Base-by-base conservation (phyloP, 1,139 yeast genomes). In the Insectozyma bohioensis region DNA sequence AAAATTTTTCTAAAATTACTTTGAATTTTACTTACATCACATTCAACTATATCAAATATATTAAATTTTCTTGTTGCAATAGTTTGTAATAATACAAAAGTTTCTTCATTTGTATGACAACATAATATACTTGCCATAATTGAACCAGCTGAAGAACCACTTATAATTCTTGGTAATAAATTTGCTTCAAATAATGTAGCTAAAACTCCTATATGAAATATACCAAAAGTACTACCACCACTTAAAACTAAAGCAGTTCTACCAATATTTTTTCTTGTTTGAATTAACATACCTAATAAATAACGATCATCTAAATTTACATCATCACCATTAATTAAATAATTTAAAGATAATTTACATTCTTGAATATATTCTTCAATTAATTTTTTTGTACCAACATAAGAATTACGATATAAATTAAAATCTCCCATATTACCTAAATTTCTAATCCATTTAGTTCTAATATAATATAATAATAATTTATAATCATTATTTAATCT, bases 111-210 rank as follows among this genome's bases (percentile, higher is more conserved):
- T 10, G 81, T 76, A 51, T 85, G 87, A 12, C 85, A 82, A 50
- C 96, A 87, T 32, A 92, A 66, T 12, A 90, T 78, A 36, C 95
- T 78, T 9, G 98, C 97, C 37, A 94, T 82, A 35, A 92, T 90
- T 1, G 97, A 88, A 12, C 99, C 99, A 0, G 97, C 95, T 10
- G 96, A 86, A 8, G 95, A 84, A 1, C 99, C 98, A 33, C 95
- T 84, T n/a, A 92, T 78, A 30, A 92, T 86, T 31, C 88, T 70
- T 0, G 99, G 99, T 26, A 92, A 63, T 21, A 90, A 65, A 34
- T 82, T 79, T 29, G 76, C 73, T 46, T 85, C 94, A 30, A 83
- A 62, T 25, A 92, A 67, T 6, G 94, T 85, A 5, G 88, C 78
- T 34, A 90, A 65, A 0, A 92, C 97, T 0, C 99, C 99, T 36